Conservation (phyloP, 2,329 filamentous ascomycete genomes). For the Sclerotinia glacialis region DNA sequence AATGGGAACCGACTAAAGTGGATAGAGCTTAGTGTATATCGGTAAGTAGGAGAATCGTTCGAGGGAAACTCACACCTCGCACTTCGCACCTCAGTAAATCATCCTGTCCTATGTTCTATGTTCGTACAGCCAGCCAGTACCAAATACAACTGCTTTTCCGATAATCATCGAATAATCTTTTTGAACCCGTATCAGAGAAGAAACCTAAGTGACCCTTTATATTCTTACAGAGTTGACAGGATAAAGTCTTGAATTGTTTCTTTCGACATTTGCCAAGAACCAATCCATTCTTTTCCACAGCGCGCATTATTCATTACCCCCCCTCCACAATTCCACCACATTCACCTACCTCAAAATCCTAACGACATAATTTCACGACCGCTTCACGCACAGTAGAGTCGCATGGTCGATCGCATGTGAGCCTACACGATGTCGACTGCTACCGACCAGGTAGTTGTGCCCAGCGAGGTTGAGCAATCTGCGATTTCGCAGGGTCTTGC, state of each 20-base stretch:
- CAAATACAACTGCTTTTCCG: not conserved
- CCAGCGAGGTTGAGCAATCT: slow-evolving; percentile 26
- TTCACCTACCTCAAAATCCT: slow-evolving; percentile 15
- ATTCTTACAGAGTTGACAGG: not conserved
- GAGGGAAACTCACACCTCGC: slow-evolving; percentile 15
- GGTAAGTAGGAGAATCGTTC: slow-evolving; percentile 21
- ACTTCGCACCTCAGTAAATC: slow-evolving; percentile 11
- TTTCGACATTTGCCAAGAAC: slow-evolving; percentile 9
- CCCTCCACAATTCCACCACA: slow-evolving; percentile 15
- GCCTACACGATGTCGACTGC: slow-evolving; percentile 35
- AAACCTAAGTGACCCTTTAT: not conserved
- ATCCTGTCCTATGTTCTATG: slow-evolving; percentile 1
- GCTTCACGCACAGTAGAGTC: not conserved
- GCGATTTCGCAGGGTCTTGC: slow-evolving; percentile 44
- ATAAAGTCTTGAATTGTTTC: slow-evolving; percentile 6
- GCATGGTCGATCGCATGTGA: slow-evolving; percentile 33
- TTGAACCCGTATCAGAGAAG: not conserved
- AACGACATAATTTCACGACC: not conserved
- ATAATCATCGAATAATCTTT: not conserved
- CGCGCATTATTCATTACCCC: slow-evolving; percentile 17
- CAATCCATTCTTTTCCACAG: slow-evolving; percentile 9
- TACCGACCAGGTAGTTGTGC: slow-evolving; percentile 30
- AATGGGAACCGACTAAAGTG: slow-evolving; percentile 13
- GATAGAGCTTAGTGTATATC: slow-evolving; percentile 8
- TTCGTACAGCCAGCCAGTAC: not conserved